Evolutionary conservation across 192 early-diverging fungal genomes (phyloP), one percentile per base, ranked within the genome.

Genomic region (Umbelopsis isabellina): DNA sequence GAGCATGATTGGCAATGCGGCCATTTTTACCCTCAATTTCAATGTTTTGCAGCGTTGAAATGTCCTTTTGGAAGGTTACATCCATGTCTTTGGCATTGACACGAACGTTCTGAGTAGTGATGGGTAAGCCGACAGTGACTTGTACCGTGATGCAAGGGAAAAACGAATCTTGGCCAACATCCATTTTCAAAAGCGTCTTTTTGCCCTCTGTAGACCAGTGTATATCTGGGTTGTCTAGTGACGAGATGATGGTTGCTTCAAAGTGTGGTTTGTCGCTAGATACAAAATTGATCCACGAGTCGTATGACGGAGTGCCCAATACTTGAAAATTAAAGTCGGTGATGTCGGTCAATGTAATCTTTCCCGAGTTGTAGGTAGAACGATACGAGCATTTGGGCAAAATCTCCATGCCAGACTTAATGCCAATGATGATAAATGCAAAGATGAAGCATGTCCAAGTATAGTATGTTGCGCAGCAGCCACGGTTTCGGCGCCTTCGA

Each of bases 381-480:
- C 55, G 55, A 35, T 61, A 61, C 16, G 55, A 35, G 15, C 55
- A 61, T 18, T 13, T 61, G 2, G 55, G 55, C 27, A 30, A 25
- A 33, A 61, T 18, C 2, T 25, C 4, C 13, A 61, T 30, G 15
- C 55, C 33, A 6, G 30, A 30, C 7, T 61, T 61, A 3, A 61
- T 25, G 4, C 27, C 55, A 35, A 61, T n/a, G 15, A 61, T 15
- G 30, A 61, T 16, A 4, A 61, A 0, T 35, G 37, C 15, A 30
- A 61, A 61, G 15, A 61, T 30, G 37, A 61, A 61, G 27, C 55
- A 61, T 18, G 55, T 27, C 55, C 55, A 61, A 25, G 55, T 61
- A 30, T 30, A 61, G 18, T 61, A 61, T 3, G 55, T 61, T 61
- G 55, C 55, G 55, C 55, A 61, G 55, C 55, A 61, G 18, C 55